These are phyloP conservation scores for Ogataea wickerhamii DNA, from an alignment of 805 yeast species.

Conservation along the genomic window DNA sequence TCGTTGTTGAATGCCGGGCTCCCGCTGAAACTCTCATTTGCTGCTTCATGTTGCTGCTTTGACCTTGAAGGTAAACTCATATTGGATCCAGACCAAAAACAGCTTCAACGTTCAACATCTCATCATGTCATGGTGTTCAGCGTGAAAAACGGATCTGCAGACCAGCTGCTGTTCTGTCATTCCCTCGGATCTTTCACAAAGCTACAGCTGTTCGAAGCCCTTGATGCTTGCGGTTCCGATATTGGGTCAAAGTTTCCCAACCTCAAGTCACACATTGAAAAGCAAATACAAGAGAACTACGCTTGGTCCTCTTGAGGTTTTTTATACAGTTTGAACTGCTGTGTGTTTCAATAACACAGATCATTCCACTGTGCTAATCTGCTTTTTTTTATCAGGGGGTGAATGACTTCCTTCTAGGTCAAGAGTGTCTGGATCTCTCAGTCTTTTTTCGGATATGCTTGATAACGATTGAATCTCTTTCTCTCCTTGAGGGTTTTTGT, in stretches of 20 bases:
- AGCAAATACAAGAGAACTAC: slow-evolving; percentile 50
- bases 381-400: background rate
- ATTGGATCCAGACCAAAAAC: slow-evolving; percentile 44
- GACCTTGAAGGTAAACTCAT: slow-evolving; percentile 28
- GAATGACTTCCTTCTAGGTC: background rate
- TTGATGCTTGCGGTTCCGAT: slow-evolving; percentile 49
- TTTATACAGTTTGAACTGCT: too few relatives aligned
- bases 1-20: slow-evolving; percentile 82
- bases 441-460: background rate
- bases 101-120: slow-evolving; percentile 45
- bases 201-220: slow-evolving; percentile 45
- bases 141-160: slow-evolving; percentile 46
- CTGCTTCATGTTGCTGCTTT: slow-evolving; percentile 47
- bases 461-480: too few relatives aligned
- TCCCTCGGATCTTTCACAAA: slow-evolving; percentile 69
- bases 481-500: too few relatives aligned
- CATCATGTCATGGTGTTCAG: slow-evolving; percentile 66
- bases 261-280: slow-evolving; percentile 46
- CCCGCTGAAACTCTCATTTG: slow-evolving; percentile 60
- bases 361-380: too few relatives aligned
- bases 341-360: too few relatives aligned
- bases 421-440: background rate
- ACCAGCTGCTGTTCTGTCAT: slow-evolving; percentile 63
- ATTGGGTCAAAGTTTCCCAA: slow-evolving; percentile 42
- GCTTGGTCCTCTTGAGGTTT: slow-evolving; percentile 42